Evolutionary conservation across 176 grass and related monocot genomes (phyloP).

Genomic region (Rhynchospora tenuis): DNA sequence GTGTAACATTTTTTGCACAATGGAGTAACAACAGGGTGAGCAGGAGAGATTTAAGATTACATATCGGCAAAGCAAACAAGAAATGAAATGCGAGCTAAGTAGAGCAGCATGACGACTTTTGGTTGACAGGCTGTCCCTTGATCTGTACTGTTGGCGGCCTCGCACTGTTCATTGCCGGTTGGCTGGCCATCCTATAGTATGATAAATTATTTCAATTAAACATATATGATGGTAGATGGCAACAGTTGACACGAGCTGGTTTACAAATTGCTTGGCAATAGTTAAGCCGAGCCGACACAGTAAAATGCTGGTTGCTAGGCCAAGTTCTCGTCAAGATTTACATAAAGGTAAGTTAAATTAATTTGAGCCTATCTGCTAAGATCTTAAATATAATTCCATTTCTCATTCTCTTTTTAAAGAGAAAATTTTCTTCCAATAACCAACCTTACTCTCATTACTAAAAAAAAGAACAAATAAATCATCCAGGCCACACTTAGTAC

Average conservation of each 20-base stretch:
- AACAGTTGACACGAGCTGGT: neutral
- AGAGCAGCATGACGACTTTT: slow-evolving; percentile 61
- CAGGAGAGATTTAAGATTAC: slow-evolving; percentile 21
- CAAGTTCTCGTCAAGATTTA: neutral
- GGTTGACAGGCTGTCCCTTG: slow-evolving; percentile 50
- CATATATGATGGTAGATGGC: neutral
- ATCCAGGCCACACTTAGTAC: neutral
- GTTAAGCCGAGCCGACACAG: neutral
- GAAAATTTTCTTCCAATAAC: neutral
- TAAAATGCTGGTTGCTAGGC: neutral
- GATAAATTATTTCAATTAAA: slow-evolving; percentile 9
- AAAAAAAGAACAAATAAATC: neutral
- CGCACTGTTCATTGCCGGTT: slow-evolving; percentile 40
- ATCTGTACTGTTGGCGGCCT: slow-evolving; percentile 58
- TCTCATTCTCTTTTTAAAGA: neutral
- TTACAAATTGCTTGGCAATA: neutral
- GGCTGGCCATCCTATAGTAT: slow-evolving; percentile 67
- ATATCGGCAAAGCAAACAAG: slow-evolving; percentile 13
- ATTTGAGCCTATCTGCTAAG: neutral
- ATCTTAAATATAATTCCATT: neutral
- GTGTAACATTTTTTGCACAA: neutral
- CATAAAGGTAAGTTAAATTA: neutral
- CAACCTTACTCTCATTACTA: neutral
- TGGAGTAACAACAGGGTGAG: too few species aligned
- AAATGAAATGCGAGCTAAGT: slow-evolving; percentile 34